phyloP scores from a whole-genome alignment of 179 eudicot genomes.

The Patellifolia procumbens region DNA sequence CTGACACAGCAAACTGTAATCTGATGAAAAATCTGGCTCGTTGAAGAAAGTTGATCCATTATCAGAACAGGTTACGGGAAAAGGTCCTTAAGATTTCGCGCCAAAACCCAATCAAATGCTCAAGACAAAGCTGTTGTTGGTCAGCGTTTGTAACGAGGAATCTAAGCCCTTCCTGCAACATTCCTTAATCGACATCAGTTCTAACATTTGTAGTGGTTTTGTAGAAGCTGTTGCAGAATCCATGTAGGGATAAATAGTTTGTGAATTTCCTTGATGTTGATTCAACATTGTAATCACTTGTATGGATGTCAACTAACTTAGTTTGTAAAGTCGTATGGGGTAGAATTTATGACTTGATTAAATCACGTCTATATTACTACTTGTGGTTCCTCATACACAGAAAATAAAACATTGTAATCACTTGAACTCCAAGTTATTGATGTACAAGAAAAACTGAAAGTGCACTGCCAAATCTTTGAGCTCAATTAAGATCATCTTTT shows the following conservation, averaged over 20 bases:
- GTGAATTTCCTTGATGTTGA: background rate
- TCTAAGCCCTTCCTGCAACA: background rate
- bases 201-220: background rate
- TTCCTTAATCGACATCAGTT: background rate
- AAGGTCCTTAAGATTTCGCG: background rate
- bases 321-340: too few relatives aligned
- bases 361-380: too few relatives aligned
- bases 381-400: too few relatives aligned
- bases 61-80: background rate
- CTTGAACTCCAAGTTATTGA: too few relatives aligned
- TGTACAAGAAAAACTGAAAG: too few relatives aligned
- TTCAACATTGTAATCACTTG: background rate
- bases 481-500: too few relatives aligned
- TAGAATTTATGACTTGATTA: too few relatives aligned
- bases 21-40: background rate
- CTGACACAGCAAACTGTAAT: background rate
- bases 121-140: background rate
- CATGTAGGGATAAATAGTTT: too few relatives aligned
- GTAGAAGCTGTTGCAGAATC: too few relatives aligned
- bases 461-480: too few relatives aligned
- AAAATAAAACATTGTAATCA: too few relatives aligned
- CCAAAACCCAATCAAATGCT: background rate
- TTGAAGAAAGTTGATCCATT: background rate
- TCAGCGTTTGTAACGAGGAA: background rate
- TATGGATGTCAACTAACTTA: background rate